Base-by-base conservation (phyloP, 2,329 filamentous ascomycete genomes). In the Pestalotiopsis sp. region DNA sequence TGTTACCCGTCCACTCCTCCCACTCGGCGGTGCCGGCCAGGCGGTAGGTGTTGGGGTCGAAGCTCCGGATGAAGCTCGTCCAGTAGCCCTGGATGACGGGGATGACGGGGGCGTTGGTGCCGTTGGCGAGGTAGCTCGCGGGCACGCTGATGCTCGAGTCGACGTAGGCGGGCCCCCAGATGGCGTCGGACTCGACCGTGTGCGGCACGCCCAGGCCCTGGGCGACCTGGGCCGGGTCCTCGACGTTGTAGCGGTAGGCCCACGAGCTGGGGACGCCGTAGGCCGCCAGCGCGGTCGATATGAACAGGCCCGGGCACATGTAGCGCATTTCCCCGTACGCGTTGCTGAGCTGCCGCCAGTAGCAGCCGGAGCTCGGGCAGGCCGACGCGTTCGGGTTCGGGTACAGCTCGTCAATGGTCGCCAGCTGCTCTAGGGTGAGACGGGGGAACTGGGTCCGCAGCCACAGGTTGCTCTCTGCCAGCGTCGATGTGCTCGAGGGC, bases 241-340 rank as follows among this genome's bases (percentile, higher is more conserved):
- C 80, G 3, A 93, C 92, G 67, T 91, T 87, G 80, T 90, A 93
- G 57, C 87, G 87, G 76, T 95, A 95, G 75, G 89, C 91, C 86
- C 88, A 95, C 27, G 85, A 87, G 1, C 77, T 73, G 20, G 76
- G 31, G 41, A 82, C 72, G 14, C 79, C 79, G 67, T 81, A 72
- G 1, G 68, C 69, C 0, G 74, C 70, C 13, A 83, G 71, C 1
- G 80, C 77, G 9, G 81, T 75, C 1, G 83, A 85, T 74, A 91
- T 80, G 78, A 83, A 87, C 52, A 91, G 82, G 0, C 86, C 87
- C 0, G 90, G 88, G 71, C 91, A 93, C 72, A 83, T 89, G 77
- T 92, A 92, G 4, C 89, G 83, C 72, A 91, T 83, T 71, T 92
- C 89, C 17, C 90, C 90, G 71, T 91, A 91, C 3, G 84, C 88